Base-by-base conservation (phyloP, 257 asterid genomes). In the Craterostigma plantagineum region DNA sequence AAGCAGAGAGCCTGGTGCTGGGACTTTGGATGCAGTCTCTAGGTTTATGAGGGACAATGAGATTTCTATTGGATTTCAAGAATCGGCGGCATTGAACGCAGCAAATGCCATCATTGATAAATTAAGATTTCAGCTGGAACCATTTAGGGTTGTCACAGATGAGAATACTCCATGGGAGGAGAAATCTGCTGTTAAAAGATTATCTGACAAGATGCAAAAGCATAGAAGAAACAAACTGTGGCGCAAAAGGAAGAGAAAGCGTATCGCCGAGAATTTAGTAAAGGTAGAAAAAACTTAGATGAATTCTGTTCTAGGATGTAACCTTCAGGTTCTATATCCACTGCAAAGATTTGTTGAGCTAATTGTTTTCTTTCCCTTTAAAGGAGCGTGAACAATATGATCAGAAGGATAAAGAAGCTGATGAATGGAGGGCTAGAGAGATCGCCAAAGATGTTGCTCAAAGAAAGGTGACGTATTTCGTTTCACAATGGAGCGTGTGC, bases 401-500 rank as follows among this genome's bases (percentile, higher is more conserved):
- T 34, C 63, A 67, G 58, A 50, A 63, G 47, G 91, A 87, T 72
- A 71, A 64, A 71, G 86, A 76, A 66, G 87, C 95, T 36, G 91
- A 87, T 72, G 95, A 87, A 60, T 87, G 93, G 95, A 74, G 90
- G 68, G 84, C 86, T 41, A 71, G 59, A 50, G 91, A 82, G 74
- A 74, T 68, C 18, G 93, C 95, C 52, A 82, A 87, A 64, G 92
- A 79, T 56, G 63, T 64, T 59, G 95, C 95, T 7, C 81, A 68
- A 47, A 53, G 42, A 57, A 86, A 79, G 97, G 97, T 86, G 73
- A 14, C 8, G 14, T 2, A 12, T 2, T 36, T n/a, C n/a, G n/a
- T n/a, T n/a, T 8, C 8, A 4, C 11, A 36, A 9, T 2, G 3
- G n/a, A n/a, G n/a, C 3, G 9, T 37, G 18, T 58, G 17, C 12